These are phyloP conservation scores for Epichloe hybrida DNA, from an alignment of 2,329 filamentous ascomycete genomes.

Conservation along the genomic window DNA sequence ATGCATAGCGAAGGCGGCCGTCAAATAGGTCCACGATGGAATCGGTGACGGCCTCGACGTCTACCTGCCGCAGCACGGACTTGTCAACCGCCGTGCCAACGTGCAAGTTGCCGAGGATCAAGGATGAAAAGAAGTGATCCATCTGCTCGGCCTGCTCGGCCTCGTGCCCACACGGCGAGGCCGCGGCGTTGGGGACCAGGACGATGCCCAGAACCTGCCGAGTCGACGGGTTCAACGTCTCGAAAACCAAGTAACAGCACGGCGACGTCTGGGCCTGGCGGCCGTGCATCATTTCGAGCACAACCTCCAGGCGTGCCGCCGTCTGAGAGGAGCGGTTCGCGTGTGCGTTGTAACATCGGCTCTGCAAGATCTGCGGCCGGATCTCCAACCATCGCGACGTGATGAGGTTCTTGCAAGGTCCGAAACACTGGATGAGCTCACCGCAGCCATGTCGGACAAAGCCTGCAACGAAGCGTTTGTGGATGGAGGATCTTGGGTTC, in stretches of 20 bases:
- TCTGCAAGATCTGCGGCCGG: conserved; percentile 1
- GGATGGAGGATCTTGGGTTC: background rate
- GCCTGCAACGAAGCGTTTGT: conserved; percentile 4
- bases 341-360: conserved; percentile 1
- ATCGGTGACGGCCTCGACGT: conserved; percentile 2
- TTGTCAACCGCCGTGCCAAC: background rate
- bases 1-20: conserved; percentile 11
- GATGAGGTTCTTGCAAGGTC: background rate
- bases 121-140: conserved; percentile 4
- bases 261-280: background rate
- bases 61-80: background rate
- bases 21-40: conserved; percentile 13
- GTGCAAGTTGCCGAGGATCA: conserved; percentile 1
- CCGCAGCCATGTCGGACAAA: conserved; percentile 5
- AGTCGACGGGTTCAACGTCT: background rate
- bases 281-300: background rate
- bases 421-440: conserved; percentile 5
- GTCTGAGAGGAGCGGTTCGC: background rate
- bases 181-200: background rate
- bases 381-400: conserved; percentile 1
- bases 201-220: conserved; percentile 3
- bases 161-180: background rate
- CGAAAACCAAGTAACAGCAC: background rate
- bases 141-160: background rate
- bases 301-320: background rate